phyloP scores from a whole-genome alignment of 352 stramenopile genomes.

The Pythium brachiatum region DNA sequence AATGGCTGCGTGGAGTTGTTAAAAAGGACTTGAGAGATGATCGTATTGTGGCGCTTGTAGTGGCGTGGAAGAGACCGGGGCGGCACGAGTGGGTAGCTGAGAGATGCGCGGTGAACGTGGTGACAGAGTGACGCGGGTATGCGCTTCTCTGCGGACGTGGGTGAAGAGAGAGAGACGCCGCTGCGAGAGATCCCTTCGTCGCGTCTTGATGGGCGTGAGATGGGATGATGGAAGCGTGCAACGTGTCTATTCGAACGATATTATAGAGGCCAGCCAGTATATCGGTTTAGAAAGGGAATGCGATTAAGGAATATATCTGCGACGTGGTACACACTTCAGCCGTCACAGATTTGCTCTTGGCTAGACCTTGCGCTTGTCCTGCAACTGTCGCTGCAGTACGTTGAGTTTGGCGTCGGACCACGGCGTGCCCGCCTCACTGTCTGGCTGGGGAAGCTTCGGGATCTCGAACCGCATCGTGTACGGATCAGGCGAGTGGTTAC shows the following conservation, averaged over 20 bases:
- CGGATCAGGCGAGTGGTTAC: slow-evolving; percentile 10
- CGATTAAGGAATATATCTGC: neutral
- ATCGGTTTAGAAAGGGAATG: slow-evolving; percentile 9
- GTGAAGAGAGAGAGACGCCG: slow-evolving; percentile 4
- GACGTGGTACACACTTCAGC: neutral
- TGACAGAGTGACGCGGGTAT: slow-evolving; percentile 5
- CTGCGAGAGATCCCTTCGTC: neutral
- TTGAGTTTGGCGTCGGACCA: slow-evolving; percentile 74
- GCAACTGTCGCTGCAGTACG: slow-evolving; percentile 40
- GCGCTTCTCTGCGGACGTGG: slow-evolving; percentile 1
- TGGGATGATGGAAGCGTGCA: slow-evolving; percentile 14
- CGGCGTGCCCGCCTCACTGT: slow-evolving; percentile 52
- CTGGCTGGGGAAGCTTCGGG: slow-evolving; percentile 67
- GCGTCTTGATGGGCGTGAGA: neutral
- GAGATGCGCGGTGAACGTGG: neutral
- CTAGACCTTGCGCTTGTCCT: slow-evolving; percentile 32
- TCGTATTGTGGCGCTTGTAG: neutral
- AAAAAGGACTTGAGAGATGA: neutral
- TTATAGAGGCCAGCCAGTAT: neutral
- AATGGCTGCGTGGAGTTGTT: neutral
- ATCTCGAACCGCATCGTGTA: slow-evolving; percentile 56
- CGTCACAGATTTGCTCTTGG: neutral
- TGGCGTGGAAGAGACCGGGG: neutral
- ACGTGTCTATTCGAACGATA: slow-evolving; percentile 11
- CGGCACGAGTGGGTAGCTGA: neutral